phyloP scores from a whole-genome alignment of 1,139 yeast genomes.

The Pichia terricola region DNA sequence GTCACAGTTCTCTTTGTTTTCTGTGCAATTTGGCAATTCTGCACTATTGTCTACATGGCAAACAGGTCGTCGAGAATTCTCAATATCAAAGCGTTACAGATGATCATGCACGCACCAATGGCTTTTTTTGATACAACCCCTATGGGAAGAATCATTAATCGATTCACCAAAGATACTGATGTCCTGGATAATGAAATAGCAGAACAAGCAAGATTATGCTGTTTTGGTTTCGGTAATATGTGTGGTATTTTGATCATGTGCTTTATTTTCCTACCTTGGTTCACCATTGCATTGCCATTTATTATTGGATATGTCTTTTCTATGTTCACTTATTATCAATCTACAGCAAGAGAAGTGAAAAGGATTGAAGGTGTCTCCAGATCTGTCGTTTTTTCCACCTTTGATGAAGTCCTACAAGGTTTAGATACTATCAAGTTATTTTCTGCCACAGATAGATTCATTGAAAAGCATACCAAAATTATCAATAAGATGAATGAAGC shows the following conservation, averaged over 20 bases:
- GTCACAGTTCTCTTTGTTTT: conserved; percentile 40
- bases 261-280: conserved; percentile 42
- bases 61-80: conserved; percentile 34
- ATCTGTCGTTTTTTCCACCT: conserved; percentile 53
- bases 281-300: conserved; percentile 37
- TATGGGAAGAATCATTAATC: conserved; percentile 57
- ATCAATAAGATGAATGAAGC: conserved; percentile 50
- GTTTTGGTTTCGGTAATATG: conserved; percentile 38
- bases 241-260: conserved; percentile 40
- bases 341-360: conserved; percentile 53
- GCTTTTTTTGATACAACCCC: conserved; percentile 61
- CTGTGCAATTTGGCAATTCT: conserved; percentile 42
- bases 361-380: conserved; percentile 55
- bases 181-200: conserved; percentile 68
- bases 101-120: conserved; percentile 70
- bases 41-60: conserved; percentile 45
- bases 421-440: conserved; percentile 48
- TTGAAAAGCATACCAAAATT: conserved; percentile 31
- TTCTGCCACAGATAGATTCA: conserved; percentile 30
- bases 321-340: conserved; percentile 43
- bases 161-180: conserved; percentile 80
- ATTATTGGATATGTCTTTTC: conserved; percentile 27
- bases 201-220: conserved; percentile 44
- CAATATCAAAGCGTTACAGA: conserved; percentile 44
- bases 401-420: conserved; percentile 52